Percentiles rank a stretch among this genome's conserved stretches.
phyloP scores from a whole-genome alignment of 345 rosid genomes.

The Balakata baccata region DNA sequence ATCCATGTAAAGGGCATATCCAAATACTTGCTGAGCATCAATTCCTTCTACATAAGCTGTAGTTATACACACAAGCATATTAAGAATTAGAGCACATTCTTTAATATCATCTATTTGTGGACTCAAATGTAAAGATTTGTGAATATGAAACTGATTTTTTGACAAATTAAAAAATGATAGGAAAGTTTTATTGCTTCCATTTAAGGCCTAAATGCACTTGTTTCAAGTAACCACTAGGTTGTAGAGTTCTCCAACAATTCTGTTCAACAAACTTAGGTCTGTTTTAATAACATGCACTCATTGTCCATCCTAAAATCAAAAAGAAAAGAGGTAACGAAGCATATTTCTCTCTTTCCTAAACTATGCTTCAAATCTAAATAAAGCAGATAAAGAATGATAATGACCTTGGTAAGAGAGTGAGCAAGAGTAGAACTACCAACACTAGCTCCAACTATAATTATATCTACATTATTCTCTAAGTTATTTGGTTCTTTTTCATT shows the following conservation, averaged over 20 bases:
- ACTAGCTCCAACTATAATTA: slow-evolving; percentile 9
- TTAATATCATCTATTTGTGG: too few relatives aligned
- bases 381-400: too few relatives aligned
- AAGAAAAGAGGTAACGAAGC: too few relatives aligned
- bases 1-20: slow-evolving; percentile 53
- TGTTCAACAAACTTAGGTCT: slow-evolving; percentile 2
- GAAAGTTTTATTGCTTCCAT: slow-evolving; percentile 6
- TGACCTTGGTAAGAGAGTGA: background rate
- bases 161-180: too few relatives aligned
- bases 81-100: too few relatives aligned
- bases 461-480: background rate
- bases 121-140: background rate
- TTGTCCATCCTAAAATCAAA: background rate
- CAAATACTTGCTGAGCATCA: slow-evolving; percentile 50
- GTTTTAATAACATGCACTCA: background rate
- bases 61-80: too few relatives aligned
- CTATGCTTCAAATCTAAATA: too few relatives aligned
- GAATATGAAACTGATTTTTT: too few relatives aligned
- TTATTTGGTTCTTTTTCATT: background rate
- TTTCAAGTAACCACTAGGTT: slow-evolving; percentile 40
- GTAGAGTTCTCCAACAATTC: slow-evolving; percentile 34
- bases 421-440: slow-evolving; percentile 8
- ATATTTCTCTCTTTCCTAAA: too few relatives aligned
- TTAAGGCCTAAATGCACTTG: slow-evolving; percentile 37
- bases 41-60: slow-evolving; percentile 53